Percentiles rank a stretch among this genome's conserved stretches.
phyloP scores from a whole-genome alignment of 73 alveolate genomes.

The Tetrahymena elliotti region DNA sequence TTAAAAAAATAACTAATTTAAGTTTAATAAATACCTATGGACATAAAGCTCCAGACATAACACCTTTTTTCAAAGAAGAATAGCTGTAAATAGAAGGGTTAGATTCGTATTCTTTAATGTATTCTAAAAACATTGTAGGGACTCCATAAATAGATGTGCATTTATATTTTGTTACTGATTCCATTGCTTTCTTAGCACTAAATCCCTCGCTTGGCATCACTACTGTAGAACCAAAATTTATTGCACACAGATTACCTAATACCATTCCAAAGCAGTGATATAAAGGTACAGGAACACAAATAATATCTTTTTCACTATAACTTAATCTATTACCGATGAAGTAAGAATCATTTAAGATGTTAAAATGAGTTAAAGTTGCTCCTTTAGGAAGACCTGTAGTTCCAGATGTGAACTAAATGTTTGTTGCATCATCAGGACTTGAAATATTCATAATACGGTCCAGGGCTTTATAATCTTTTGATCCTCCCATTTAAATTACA shows the following conservation, averaged over 20 bases:
- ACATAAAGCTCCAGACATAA: conserved; percentile 66
- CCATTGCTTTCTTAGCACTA: conserved; percentile 48
- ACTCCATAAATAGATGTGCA: conserved; percentile 64
- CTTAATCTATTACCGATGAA: conserved; percentile 49
- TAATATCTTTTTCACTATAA: conserved; percentile 39
- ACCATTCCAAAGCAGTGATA: conserved; percentile 87
- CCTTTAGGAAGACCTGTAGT: conserved; percentile 82
- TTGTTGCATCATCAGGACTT: conserved; percentile 55
- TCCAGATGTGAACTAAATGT: conserved; percentile 77
- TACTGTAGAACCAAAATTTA: conserved; percentile 61
- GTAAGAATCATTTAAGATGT: conserved; percentile 54
- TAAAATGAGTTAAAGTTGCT: conserved; percentile 61
- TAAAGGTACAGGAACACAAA: conserved; percentile 65
- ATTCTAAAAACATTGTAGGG: conserved; percentile 70
- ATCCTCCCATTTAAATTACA: conserved; percentile 16
- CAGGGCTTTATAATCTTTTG: conserved; percentile 15
- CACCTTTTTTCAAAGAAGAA: conserved; percentile 53
- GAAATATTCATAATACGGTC: conserved; percentile 11
- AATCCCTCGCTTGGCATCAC: conserved; percentile 68
- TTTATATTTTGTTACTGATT: conserved; percentile 42
- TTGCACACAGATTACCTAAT: conserved; percentile 58
- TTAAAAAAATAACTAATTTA: too few species aligned
- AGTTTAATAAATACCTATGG: conserved; percentile 35
- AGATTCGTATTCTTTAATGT: conserved; percentile 41
- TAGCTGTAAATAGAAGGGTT: conserved; percentile 15